Evolutionary conservation across 2,329 filamentous ascomycete species (phyloP).

Genomic region (Huntiella savannae): DNA sequence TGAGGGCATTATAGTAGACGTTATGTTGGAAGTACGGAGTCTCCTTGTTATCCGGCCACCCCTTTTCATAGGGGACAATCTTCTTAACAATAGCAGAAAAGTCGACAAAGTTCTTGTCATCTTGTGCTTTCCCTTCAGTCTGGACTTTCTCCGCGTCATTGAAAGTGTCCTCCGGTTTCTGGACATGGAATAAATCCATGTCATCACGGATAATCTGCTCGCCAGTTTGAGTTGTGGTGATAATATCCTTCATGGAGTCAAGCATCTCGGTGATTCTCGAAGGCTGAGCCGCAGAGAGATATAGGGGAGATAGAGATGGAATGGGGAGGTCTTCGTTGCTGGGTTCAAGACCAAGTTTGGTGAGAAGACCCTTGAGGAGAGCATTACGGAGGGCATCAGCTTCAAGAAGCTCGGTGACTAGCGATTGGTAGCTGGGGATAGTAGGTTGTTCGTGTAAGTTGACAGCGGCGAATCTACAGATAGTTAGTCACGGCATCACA

Average conservation of each 20-base stretch:
- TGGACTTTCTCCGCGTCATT: constrained; percentile 7
- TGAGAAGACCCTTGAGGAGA: constrained; percentile 64
- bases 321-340: constrained; percentile 48
- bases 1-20: constrained; percentile 54
- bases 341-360: constrained; percentile 65
- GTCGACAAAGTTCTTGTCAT: constrained; percentile 45
- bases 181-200: constrained; percentile 64
- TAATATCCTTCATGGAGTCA: constrained; percentile 44
- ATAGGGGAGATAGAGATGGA: constrained; percentile 63
- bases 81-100: constrained; percentile 56
- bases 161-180: constrained; percentile 40
- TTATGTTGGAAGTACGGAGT: constrained; percentile 79
- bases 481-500: constrained; percentile 9
- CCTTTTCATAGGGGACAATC: constrained; percentile 51
- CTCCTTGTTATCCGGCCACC: constrained; percentile 47
- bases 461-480: constrained; percentile 53
- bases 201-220: constrained; percentile 61
- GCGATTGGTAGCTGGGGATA: constrained; percentile 47
- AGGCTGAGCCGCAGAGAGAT: constrained; percentile 50
- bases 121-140: constrained; percentile 10
- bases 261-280: constrained; percentile 48
- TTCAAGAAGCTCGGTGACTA: constrained; percentile 47
- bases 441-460: constrained; percentile 54
- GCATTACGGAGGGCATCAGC: constrained; percentile 51
- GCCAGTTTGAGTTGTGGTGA: constrained; percentile 39